Evolutionary conservation across 306 rosid species (phyloP).

Genomic region (Cucurbita ficifolia): DNA sequence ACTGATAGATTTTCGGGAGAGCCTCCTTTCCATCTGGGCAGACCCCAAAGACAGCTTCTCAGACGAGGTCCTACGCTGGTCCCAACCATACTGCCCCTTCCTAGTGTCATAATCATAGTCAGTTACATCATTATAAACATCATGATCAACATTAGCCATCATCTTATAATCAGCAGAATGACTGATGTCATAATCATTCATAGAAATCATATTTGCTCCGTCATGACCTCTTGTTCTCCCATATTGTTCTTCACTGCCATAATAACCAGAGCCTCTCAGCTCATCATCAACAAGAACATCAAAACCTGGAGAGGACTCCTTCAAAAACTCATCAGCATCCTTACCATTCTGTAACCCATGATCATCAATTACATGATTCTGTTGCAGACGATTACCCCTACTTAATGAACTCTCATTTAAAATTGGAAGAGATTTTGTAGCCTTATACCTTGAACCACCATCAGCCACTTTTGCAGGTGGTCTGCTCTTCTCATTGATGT

Average conservation of each 20-base stretch:
- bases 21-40: slow-evolving; percentile 43
- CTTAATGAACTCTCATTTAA: slow-evolving; percentile 31
- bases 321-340: slow-evolving; percentile 70
- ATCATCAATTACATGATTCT: slow-evolving; percentile 42
- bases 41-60: slow-evolving; percentile 35
- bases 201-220: slow-evolving; percentile 48
- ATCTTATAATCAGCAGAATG: slow-evolving; percentile 48
- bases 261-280: slow-evolving; percentile 63
- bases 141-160: slow-evolving; percentile 51
- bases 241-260: slow-evolving; percentile 55
- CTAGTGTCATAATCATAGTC: slow-evolving; percentile 54
- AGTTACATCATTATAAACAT: slow-evolving; percentile 34
- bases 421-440: slow-evolving; percentile 17
- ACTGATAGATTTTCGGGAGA: slow-evolving; percentile 46
- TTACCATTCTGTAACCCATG: slow-evolving; percentile 64
- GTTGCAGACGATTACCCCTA: slow-evolving; percentile 31
- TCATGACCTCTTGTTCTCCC: slow-evolving; percentile 58
- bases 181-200: slow-evolving; percentile 52
- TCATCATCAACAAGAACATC: slow-evolving; percentile 99
- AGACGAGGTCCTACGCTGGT: slow-evolving; percentile 43
- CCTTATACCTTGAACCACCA: slow-evolving; percentile 35
- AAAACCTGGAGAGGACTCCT: slow-evolving; percentile 97
- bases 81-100: slow-evolving; percentile 73
- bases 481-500: slow-evolving; percentile 31
- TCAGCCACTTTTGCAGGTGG: slow-evolving; percentile 22